These are phyloP conservation scores for Zopfia rhizophila DNA, from an alignment of 2,329 filamentous ascomycete genomes.

Conservation along the genomic window DNA sequence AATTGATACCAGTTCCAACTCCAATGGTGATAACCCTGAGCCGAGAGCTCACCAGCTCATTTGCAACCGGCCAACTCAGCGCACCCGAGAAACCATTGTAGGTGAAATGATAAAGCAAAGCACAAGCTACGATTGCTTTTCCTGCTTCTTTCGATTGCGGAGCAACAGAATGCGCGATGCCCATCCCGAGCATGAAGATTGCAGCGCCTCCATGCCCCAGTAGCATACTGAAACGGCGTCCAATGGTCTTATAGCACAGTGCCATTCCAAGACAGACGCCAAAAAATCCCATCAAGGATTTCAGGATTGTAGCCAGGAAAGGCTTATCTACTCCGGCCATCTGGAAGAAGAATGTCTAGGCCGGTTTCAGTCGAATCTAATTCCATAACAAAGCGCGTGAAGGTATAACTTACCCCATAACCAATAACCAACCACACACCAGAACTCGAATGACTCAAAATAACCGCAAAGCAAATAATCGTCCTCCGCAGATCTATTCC, in stretches of 20 bases:
- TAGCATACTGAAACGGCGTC: constrained; percentile 17
- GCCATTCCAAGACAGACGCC: constrained; percentile 59
- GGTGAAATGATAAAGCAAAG: constrained; percentile 28
- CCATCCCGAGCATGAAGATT: constrained; percentile 21
- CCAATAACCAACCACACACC: too few relatives aligned
- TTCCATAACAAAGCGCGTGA: constrained; percentile 59
- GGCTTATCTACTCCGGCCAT: constrained; percentile 16
- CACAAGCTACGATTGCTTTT: constrained; percentile 16
- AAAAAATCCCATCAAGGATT: constrained; percentile 52
- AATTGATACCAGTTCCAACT: constrained; percentile 13
- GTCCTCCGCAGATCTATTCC: constrained; percentile 62
- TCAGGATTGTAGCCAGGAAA: constrained; percentile 17
- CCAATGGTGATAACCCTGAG: constrained; percentile 40
- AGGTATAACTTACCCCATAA: too few relatives aligned
- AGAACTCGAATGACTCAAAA: too few relatives aligned
- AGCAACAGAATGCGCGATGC: constrained; percentile 11
- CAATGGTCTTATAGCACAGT: constrained; percentile 12
- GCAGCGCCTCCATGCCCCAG: constrained; percentile 9
- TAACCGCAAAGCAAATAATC: constrained; percentile 54
- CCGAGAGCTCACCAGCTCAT: constrained; percentile 31
- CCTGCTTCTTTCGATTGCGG: constrained; percentile 8
- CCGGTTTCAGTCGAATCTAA: constrained; percentile 47
- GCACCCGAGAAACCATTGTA: constrained; percentile 44
- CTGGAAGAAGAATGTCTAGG: constrained; percentile 34
- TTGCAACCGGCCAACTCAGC: constrained; percentile 51